Base-by-base conservation (phyloP, 352 stramenopile genomes). In the Phytophthora nicotianae region DNA sequence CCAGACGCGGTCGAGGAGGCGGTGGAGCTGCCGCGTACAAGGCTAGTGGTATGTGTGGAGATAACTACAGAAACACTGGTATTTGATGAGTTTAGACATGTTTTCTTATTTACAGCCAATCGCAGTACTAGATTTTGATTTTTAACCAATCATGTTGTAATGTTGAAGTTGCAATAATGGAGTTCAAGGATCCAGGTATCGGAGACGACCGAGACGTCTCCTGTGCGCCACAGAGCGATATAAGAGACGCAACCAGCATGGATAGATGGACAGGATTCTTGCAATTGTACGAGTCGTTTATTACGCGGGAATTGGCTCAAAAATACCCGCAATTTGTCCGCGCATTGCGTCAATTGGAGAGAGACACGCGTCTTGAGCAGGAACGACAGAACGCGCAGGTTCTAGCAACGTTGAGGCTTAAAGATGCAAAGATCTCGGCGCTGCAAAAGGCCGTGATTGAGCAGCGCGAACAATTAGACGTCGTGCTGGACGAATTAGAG, bases 401-500 rank as follows among this genome's bases (percentile, higher is more conserved):
- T 38, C 48, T 73, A 41, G 51, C 59, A 33, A 69, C 65, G 33
- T 40, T 73, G 33, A 55, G 52, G 10, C 26, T 58, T 3, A 73
- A 70, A 46, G 65, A 73, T 32, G 26, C 49, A 42, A 43, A 27
- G 23, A 73, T 73, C 4, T 41, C 42, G 0, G 52, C 58, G 33
- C 52, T 73, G 33, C 59, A 65, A 20, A 69, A 40, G 26, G 3
- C 55, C 0, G 52, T 69, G 42, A 50, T 29, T n/a, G 59, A 69
- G 38, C 65, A 73, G 14, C 53, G 49, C 5, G 65, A 73, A 19
- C 65, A 73, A 49, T 21, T 73, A 33, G 65, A 73, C 38, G 59
- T 73, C 17, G 46, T 73, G 23, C 35, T 73, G 53, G 65, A 73
- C 42, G 65, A 73, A 43, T 19, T 73, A 50, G 65, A 69, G 53